Conservation (phyloP, 1,284 basidiomycete genomes). For the Apiotrichum laibachii region DNA sequence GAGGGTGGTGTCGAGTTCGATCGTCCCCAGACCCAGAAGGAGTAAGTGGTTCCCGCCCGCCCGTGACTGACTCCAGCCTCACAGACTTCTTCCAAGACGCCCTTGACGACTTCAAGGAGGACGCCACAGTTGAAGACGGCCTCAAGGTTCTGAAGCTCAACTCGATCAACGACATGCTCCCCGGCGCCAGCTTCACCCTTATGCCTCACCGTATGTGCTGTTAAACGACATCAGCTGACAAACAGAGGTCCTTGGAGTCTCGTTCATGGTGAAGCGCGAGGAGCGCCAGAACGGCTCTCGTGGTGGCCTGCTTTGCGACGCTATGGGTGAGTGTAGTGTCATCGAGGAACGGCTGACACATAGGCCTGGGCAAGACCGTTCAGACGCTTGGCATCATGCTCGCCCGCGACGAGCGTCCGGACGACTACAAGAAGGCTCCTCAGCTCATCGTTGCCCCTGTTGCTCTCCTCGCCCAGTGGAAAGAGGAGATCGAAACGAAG, state of each 20-base stretch:
- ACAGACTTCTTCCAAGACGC: constrained; percentile 37
- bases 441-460: constrained; percentile 53
- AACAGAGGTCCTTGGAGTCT: constrained; percentile 42
- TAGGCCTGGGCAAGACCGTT: constrained; percentile 50
- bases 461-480: constrained; percentile 51
- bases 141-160: constrained; percentile 30
- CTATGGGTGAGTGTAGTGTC: constrained; percentile 27
- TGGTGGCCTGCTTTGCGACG: constrained; percentile 48
- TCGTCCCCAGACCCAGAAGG: constrained; percentile 15
- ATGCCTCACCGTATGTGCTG: constrained; percentile 46
- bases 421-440: constrained; percentile 37
- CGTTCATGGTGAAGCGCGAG: constrained; percentile 49
- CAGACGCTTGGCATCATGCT: constrained; percentile 50
- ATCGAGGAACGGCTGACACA: constrained; percentile 11
- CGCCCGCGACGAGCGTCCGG: constrained; percentile 39
- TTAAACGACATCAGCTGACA: neutral
- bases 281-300: constrained; percentile 28
- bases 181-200: constrained; percentile 34
- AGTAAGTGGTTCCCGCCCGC: constrained; percentile 15
- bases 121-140: constrained; percentile 34
- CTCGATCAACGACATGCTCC: constrained; percentile 24
- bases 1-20: constrained; percentile 19
- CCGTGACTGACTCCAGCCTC: constrained; percentile 22
- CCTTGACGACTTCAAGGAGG: constrained; percentile 38
- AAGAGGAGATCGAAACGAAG: constrained; percentile 51